phyloP scores from a whole-genome alignment of 208 protist genomes.

The Crithidia brevicula region DNA sequence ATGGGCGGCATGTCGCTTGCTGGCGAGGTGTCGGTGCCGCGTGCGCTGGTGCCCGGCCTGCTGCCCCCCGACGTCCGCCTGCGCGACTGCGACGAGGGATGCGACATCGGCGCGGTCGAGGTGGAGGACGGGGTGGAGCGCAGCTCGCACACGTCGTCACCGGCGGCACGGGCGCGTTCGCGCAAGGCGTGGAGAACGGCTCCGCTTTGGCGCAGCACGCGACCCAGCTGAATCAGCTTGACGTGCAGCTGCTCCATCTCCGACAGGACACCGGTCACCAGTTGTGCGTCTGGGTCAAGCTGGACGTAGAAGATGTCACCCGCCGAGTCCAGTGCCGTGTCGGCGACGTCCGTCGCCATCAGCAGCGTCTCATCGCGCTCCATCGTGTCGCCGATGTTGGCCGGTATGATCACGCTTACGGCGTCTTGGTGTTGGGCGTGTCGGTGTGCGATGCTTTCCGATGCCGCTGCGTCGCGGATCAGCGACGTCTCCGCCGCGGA shows the following conservation, averaged over 20 bases:
- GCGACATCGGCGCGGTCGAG: too few species aligned
- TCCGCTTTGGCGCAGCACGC: conserved; percentile 22
- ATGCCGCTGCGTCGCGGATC: neutral
- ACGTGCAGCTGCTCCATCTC: conserved; percentile 40
- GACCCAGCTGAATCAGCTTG: conserved; percentile 23
- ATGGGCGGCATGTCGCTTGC: neutral
- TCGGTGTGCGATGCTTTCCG: neutral
- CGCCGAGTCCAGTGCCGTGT: neutral
- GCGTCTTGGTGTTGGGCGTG: neutral
- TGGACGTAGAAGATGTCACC: conserved; percentile 35
- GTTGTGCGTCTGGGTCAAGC: conserved; percentile 29
- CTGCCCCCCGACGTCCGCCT: neutral
- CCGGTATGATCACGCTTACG: neutral
- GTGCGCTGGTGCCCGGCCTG: neutral
- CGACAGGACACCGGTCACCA: conserved; percentile 32
- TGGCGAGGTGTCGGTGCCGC: neutral
- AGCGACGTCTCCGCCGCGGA: conserved; percentile 3
- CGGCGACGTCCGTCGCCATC: conserved; percentile 5
- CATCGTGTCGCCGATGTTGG: neutral
- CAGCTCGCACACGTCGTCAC: conserved; percentile 24
- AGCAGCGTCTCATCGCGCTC: conserved; percentile 2
- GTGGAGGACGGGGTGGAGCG: neutral
- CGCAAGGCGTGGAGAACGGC: conserved; percentile 22
- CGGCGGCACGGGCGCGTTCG: conserved; percentile 16
- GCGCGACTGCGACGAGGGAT: conserved; percentile 2